Evolutionary conservation across 371 early-diverging fungal species (phyloP), one percentile per base, ranked within the genome.

Genomic region (Rhizopus delemar): DNA sequence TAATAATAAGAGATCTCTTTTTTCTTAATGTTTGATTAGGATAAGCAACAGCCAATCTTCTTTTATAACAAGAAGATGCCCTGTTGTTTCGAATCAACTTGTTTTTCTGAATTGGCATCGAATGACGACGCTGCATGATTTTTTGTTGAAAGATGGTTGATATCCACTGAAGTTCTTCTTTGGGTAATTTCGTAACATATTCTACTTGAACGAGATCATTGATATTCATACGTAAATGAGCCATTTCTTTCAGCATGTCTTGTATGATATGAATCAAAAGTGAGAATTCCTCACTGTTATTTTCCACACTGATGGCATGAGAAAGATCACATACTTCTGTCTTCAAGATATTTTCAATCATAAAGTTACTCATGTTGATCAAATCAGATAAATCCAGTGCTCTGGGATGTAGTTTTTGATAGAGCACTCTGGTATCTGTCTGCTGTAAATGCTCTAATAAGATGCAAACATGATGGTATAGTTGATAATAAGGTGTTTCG

Each of bases 331-430:
- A 73, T 13, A 89, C 75, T 50, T 89, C 91, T 0, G 78, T 68
- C 11, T 79, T 51, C 8, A 48, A 28, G 31, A 89, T 80, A 48
- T 84, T 89, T 38, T 88, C 87, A 36, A 91, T 86, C 13, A 89
- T 86, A 15, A 84, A 86, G 56, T 91, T 87, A 56, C 86, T 86
- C 78, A 91, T 81, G 32, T 78, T 80, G 16, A 84, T 83, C 28
- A 91, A 74, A 35, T 88, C 89, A 7, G 83, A 69, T 31, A 91
- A 80, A 66, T 91, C 89, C 73, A 91, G 89, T 5, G 82, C 76
- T 28, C 86, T 72, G 22, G 22, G 22, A 39, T 70, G 62, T 11
- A 87, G 67, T 22, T 84, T 74, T 31, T 88, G 72, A 48, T 86
- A 86, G 39, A 86, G 46, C 16, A 85, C 82, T 45, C 86, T 69